Conservation (phyloP, 805 yeast species). For the Candida suzukii region DNA sequence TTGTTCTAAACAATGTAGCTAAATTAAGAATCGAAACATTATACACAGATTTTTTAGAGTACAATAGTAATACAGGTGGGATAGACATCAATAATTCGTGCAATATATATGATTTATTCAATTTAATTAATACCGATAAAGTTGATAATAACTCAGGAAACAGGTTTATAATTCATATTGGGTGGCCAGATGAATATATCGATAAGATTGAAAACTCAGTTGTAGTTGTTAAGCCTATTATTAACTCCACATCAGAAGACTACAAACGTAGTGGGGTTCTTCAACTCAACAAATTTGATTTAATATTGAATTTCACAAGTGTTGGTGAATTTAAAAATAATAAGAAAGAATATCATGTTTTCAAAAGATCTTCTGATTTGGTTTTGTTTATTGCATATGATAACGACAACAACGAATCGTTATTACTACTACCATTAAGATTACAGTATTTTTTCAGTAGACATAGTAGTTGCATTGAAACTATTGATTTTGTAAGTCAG, state of each 20-base stretch:
- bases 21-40: background rate
- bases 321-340: too few relatives aligned
- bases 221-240: background rate
- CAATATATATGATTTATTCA: background rate
- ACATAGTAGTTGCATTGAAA: conserved; percentile 13
- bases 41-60: background rate
- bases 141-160: too few relatives aligned
- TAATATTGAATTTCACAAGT: too few relatives aligned
- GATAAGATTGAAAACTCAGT: background rate
- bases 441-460: conserved; percentile 10
- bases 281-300: background rate
- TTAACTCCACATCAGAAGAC: background rate
- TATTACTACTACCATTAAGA: conserved; percentile 4
- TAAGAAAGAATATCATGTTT: background rate
- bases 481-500: conserved; percentile 5
- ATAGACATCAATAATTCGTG: background rate
- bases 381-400: too few relatives aligned
- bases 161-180: background rate
- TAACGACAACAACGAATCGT: too few relatives aligned
- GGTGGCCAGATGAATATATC: background rate
- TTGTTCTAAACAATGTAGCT: background rate
- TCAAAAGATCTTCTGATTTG: too few relatives aligned
- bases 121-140: background rate
- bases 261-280: background rate
- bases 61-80: background rate